Evolutionary conservation across 805 yeast genomes (phyloP), one percentile per base, ranked within the genome.

Genomic region (Starmerella gropengiesseri): DNA sequence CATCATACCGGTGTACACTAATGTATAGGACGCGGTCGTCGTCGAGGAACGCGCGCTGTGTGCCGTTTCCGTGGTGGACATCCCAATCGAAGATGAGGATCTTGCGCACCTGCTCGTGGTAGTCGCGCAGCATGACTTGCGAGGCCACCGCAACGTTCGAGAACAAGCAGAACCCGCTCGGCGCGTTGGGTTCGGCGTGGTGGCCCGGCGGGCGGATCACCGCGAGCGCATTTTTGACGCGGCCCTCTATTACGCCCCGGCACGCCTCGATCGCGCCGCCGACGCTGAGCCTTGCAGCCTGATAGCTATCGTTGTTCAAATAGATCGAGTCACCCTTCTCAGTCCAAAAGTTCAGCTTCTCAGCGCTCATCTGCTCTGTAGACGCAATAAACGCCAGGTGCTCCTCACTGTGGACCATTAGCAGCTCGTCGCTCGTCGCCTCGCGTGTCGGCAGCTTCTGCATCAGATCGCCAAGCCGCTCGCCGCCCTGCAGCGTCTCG

Each of bases 121-220:
- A 89, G 44, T 73, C 69, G 52, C 77, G 77, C 44, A 91, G 64
- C 49, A 87, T 80, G 46, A 79, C 77, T 56, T 81, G 81, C 14
- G 96, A 94, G 2, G 98, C 97, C 16, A 91, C 95, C 0, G 97
- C 95, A 19, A 91, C 99, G 57, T 91, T 91, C 48, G 94, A 81
- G 59, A 91, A 91, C 35, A 91, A 67, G 64, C 98, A 91, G 60
- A 91, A 91, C 12, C 99, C 99, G 37, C 95, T 97, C 0, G 98
- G 94, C 13, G 86, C 68, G 52, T 84, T 91, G 2, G 99, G 98
- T 58, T 93, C 99, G 1, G 98, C 97, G 59, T 91, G 99, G 65
- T 91, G 99, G 6, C 99, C 99, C 0, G 99, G 99, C 1, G 99
- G 99, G 51, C 99, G 75, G 13, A 91, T 95, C 7, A 91, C 83